phyloP scores from a whole-genome alignment of 2,329 filamentous ascomycete species.

The Drechslera avenae region DNA sequence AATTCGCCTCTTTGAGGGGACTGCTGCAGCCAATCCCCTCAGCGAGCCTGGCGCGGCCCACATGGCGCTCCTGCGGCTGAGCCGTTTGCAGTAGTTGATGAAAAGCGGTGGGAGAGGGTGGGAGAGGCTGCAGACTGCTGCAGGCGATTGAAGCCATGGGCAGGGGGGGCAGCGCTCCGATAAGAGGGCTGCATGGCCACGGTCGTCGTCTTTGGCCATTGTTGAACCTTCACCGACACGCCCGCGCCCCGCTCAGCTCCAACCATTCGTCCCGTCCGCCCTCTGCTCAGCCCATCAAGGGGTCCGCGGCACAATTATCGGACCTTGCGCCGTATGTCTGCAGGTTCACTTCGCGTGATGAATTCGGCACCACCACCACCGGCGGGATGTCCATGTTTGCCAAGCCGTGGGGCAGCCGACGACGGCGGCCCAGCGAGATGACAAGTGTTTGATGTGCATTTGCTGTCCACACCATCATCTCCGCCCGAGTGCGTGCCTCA shows the following conservation, averaged over 20 bases:
- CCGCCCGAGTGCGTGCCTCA: constrained; percentile 1
- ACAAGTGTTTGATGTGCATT: constrained; percentile 30
- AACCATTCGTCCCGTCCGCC: constrained; percentile 5
- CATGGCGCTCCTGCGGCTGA: constrained; percentile 35
- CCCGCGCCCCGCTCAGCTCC: constrained; percentile 31
- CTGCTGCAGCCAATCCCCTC: constrained; percentile 20
- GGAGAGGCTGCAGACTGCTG: constrained; percentile 10
- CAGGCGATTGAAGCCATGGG: constrained; percentile 13
- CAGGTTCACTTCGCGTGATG: constrained; percentile 14
- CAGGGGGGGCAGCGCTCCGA: constrained; percentile 25
- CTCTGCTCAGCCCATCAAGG: constrained; percentile 10
- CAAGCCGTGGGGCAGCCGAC: constrained; percentile 32
- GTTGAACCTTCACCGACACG: constrained; percentile 32
- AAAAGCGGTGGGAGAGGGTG: constrained; percentile 28
- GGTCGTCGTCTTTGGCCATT: constrained; percentile 9
- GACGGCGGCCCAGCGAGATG: constrained; percentile 24
- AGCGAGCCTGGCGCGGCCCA: constrained; percentile 17
- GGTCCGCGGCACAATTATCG: constrained; percentile 14
- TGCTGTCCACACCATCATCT: constrained; percentile 23
- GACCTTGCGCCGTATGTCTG: constrained; percentile 17
- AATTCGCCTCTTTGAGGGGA: constrained; percentile 9
- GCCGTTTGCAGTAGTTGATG: constrained; percentile 36
- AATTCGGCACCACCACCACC: background rate
- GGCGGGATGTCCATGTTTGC: constrained; percentile 10
- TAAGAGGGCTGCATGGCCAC: constrained; percentile 26